Evolutionary conservation across 129 eudicot genomes (phyloP), one percentile per base, ranked within the genome.

Genomic region (Flaveria bidentis): DNA sequence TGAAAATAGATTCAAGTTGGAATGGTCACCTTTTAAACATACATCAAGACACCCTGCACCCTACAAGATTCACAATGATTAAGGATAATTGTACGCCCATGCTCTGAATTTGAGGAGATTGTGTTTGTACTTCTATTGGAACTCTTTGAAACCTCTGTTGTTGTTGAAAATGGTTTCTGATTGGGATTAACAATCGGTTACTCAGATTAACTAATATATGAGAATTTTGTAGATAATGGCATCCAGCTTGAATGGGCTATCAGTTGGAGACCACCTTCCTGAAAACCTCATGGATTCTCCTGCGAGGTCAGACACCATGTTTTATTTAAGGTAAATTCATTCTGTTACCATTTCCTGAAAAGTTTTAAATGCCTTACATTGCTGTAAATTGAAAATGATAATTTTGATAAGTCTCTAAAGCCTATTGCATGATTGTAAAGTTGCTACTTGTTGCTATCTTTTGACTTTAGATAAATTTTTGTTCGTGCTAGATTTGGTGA

Each of bases 241-340:
- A 63, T 93, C 98, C 47, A 93, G 98, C 84, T 79, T 93, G 81
- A 93, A 93, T 79, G 95, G 98, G 62, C 74, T 93, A 64, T 88
- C 98, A 5, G 98, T 93, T 63, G 97, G 88, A 52, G 97, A 93
- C 76, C 36, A 92, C 65, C 83, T 88, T 22, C 84, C 96, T 45
- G 93, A 93, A 68, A 87, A 81, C 80, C 86, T 88, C 58, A 84
- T 88, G 96, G 95, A 90, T 64, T 93, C 96, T 78, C 96, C 98
- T 28, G 87, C 88, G 63, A 90, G 97, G 76, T 93, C 91, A 1
- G 96, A 90, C 62, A 78, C 64, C 88, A 82, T 88, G 87, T 80
- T 87, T 52, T 87, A 88, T 83, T 74, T 66, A 60, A 85, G 96
- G 90, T 90, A 28, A 64, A 58, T 20, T 26, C 49, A 16, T 51